Evolutionary conservation across 1,139 yeast genomes (phyloP).

Genomic region (Debaryomyces subglobosus): DNA sequence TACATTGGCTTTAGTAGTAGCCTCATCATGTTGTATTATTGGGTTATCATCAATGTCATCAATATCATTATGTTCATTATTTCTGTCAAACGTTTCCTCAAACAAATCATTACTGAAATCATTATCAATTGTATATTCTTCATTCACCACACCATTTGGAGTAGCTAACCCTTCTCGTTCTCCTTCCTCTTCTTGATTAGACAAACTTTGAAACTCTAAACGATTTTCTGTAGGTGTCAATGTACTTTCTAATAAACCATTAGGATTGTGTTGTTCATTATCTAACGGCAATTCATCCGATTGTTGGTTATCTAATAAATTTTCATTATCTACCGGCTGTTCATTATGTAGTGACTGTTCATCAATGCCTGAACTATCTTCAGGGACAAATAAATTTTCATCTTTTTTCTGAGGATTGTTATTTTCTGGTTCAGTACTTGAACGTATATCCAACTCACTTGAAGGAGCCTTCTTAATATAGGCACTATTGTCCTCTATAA

Average conservation of each 20-base stretch:
- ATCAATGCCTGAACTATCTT: neutral
- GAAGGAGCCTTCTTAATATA: neutral
- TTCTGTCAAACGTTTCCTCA: neutral
- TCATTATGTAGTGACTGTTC: neutral
- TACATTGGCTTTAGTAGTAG: neutral
- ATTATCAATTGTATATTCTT: conserved; percentile 22
- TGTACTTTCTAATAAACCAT: neutral
- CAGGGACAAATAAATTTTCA: neutral
- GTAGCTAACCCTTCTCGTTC: neutral
- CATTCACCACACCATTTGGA: conserved; percentile 20
- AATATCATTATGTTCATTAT: neutral
- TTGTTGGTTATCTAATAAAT: neutral
- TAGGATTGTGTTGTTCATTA: neutral
- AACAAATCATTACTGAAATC: conserved; percentile 8
- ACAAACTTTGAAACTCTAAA: neutral
- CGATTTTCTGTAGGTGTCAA: neutral
- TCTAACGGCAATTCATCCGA: neutral
- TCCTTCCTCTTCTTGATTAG: neutral
- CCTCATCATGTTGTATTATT: neutral
- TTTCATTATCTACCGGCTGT: neutral
- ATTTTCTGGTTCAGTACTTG: neutral
- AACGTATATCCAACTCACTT: neutral
- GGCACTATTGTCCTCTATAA: conserved; percentile 3
- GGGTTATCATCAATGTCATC: neutral
- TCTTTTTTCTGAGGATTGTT: neutral